Evolutionary conservation across 2,329 filamentous ascomycete genomes (phyloP).

Genomic region (Zymoseptoria passerinii): DNA sequence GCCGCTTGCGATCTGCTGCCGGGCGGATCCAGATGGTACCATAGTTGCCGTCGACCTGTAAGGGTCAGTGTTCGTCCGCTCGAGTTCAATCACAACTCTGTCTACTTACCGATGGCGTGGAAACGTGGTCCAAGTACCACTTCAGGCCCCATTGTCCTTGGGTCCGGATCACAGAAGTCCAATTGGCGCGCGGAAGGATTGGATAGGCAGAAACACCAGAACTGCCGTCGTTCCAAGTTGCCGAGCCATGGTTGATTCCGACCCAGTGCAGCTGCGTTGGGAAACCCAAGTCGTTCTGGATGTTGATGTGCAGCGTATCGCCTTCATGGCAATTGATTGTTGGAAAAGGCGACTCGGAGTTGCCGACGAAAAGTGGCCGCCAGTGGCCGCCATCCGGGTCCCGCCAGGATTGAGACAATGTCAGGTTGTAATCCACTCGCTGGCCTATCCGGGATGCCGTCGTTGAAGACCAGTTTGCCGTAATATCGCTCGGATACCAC

Average conservation of each 20-base stretch:
- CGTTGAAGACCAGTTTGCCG: not conserved
- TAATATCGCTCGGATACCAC: not conserved
- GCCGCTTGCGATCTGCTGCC: constrained; percentile 8
- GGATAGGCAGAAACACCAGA: constrained; percentile 14
- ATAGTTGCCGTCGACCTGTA: constrained; percentile 10
- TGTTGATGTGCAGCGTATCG: constrained; percentile 11
- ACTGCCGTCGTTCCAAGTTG: constrained; percentile 17
- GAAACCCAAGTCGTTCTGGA: constrained; percentile 12
- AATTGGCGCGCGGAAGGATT: constrained; percentile 14
- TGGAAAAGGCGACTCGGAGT: constrained; percentile 12
- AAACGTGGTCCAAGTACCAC: constrained; percentile 15
- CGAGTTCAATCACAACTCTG: not conserved
- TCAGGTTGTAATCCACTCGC: constrained; percentile 10
- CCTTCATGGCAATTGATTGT: constrained; percentile 13
- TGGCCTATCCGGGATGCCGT: not conserved
- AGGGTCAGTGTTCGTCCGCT: not conserved
- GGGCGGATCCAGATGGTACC: constrained; percentile 15
- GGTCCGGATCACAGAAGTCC: constrained; percentile 13
- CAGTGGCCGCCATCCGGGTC: constrained; percentile 15
- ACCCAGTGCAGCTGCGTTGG: constrained; percentile 11
- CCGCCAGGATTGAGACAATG: constrained; percentile 14
- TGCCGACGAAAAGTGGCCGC: constrained; percentile 15
- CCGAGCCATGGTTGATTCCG: constrained; percentile 4
- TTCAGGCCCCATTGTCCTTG: constrained; percentile 14
- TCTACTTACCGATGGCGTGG: constrained; percentile 9